These are phyloP conservation scores for Erodium chrysanthum DNA, from an alignment of 441 rosid genomes.

Conservation along the genomic window DNA sequence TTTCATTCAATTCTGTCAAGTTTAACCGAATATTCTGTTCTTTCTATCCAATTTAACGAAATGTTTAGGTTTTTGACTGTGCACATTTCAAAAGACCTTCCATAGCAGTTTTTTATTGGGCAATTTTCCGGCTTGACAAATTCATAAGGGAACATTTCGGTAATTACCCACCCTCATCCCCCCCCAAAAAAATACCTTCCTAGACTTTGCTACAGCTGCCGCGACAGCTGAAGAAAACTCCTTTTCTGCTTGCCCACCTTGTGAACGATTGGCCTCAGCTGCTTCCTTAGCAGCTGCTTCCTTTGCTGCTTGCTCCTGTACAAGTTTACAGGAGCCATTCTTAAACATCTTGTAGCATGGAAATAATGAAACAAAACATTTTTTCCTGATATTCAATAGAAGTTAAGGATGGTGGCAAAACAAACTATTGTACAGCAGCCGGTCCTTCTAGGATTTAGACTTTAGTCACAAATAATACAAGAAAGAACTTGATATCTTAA, in stretches of 20 bases:
- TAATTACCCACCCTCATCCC: too few relatives aligned
- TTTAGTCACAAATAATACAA: not conserved
- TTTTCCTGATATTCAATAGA: not conserved
- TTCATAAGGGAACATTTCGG: too few relatives aligned
- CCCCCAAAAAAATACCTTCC: slow-evolving; percentile 40
- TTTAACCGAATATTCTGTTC: too few relatives aligned
- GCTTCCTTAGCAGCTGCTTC: slow-evolving; percentile 4
- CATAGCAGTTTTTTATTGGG: too few relatives aligned
- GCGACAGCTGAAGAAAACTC: slow-evolving; percentile 56
- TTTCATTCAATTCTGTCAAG: too few relatives aligned
- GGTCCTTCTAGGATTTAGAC: not conserved
- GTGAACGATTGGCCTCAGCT: slow-evolving; percentile 34
- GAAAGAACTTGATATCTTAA: not conserved
- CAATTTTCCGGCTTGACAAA: too few relatives aligned
- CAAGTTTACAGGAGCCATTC: not conserved
- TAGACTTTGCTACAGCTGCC: slow-evolving; percentile 48
- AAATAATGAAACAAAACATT: not conserved
- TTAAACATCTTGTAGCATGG: not conserved
- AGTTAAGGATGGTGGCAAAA: not conserved
- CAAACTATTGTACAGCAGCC: not conserved
- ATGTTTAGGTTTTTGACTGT: too few relatives aligned
- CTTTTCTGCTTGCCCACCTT: slow-evolving; percentile 48
- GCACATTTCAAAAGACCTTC: too few relatives aligned
- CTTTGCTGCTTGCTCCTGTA: not conserved
- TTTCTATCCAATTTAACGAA: too few relatives aligned